These are phyloP conservation scores for Agaricales sp. DNA, from an alignment of 1,284 basidiomycete species.

Conservation along the genomic window DNA sequence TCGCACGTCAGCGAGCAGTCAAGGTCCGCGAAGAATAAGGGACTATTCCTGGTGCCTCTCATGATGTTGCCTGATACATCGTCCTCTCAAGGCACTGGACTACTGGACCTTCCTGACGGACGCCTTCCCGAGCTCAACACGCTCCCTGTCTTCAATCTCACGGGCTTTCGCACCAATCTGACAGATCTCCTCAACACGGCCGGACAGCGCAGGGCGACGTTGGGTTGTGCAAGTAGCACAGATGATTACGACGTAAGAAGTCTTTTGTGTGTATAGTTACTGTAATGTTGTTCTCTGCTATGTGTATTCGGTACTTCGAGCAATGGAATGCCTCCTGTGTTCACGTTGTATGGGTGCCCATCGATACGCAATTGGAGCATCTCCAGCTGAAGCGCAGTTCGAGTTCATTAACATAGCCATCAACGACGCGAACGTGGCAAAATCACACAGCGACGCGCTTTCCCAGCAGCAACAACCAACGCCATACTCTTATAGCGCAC, in stretches of 20 bases:
- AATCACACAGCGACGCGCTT: no score
- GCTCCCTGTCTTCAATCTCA: conserved; percentile 62
- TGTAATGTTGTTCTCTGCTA: no score
- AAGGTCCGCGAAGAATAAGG: conserved; percentile 45
- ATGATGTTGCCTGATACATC: conserved; percentile 34
- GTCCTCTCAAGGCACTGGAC: conserved; percentile 14
- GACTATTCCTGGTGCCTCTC: conserved; percentile 57
- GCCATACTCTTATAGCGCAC: no score
- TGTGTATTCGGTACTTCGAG: no score
- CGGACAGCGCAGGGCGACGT: not conserved
- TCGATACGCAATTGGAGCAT: no score
- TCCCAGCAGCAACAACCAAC: no score
- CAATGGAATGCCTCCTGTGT: no score
- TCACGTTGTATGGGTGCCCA: no score
- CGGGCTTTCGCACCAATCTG: conserved; percentile 42
- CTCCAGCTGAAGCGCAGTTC: no score
- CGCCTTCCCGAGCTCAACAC: conserved; percentile 40
- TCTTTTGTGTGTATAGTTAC: not conserved
- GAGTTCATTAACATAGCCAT: no score
- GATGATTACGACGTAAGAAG: not conserved
- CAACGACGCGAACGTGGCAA: no score
- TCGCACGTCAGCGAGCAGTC: conserved; percentile 55
- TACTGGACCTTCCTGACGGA: conserved; percentile 49
- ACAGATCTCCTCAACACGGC: conserved; percentile 25
- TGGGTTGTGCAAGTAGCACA: not conserved